Conservation (phyloP, 1,284 basidiomycete genomes). For the Irpex rosettiformis region DNA sequence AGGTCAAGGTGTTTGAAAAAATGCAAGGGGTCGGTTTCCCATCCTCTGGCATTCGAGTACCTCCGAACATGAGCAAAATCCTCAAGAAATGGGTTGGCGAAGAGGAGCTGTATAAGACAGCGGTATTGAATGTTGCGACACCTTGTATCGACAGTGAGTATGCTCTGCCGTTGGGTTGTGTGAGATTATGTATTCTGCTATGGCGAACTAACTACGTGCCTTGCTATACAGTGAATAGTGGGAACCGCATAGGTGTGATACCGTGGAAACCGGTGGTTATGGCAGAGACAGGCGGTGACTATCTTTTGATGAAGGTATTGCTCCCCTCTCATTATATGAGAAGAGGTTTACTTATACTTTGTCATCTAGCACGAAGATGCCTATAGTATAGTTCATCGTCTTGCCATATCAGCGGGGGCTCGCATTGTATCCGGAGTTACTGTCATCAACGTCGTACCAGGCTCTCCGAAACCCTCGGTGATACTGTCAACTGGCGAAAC, state of each 20-base stretch:
- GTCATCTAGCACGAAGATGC: constrained; percentile 32
- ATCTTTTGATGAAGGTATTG: constrained; percentile 42
- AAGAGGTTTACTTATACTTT: not conserved
- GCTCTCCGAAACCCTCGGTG: constrained; percentile 17
- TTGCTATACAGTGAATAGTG: constrained; percentile 35
- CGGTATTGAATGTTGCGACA: constrained; percentile 27
- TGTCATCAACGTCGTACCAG: constrained; percentile 21
- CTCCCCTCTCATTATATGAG: not conserved
- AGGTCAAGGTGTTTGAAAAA: constrained; percentile 47
- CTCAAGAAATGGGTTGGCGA: constrained; percentile 47
- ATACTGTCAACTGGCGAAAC: constrained; percentile 28
- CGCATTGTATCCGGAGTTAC: constrained; percentile 34
- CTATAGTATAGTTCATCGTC: constrained; percentile 37
- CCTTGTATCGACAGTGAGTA: constrained; percentile 28
- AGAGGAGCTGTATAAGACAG: constrained; percentile 32
- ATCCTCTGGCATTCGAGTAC: constrained; percentile 40
- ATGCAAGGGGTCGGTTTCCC: constrained; percentile 27
- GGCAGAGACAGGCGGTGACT: constrained; percentile 50
- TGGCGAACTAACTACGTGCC: not conserved
- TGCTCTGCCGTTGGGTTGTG: not conserved
- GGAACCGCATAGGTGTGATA: constrained; percentile 39
- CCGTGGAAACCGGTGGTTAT: constrained; percentile 51
- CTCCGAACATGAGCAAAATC: constrained; percentile 51
- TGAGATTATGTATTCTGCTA: not conserved
- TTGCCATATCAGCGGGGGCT: constrained; percentile 37